phyloP scores from a whole-genome alignment of 75 land plant genomes.

The Sequoiadendron giganteum region DNA sequence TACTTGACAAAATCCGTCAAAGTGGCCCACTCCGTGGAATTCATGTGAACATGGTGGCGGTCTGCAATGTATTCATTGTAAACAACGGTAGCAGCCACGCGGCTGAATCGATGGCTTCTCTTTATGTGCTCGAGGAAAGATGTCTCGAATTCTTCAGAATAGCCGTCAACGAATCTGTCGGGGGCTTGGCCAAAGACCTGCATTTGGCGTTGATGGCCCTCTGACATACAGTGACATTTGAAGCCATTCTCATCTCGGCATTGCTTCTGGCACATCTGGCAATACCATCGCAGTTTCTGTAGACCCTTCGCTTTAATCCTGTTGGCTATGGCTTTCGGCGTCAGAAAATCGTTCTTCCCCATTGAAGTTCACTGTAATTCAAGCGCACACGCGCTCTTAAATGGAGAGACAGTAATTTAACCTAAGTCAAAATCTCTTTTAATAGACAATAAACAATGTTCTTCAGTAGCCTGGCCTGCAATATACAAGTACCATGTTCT shows the following conservation, averaged over 20 bases:
- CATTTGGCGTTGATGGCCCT: constrained; percentile 99
- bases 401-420: no score
- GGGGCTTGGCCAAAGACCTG: constrained; percentile 93
- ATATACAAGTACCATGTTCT: no score
- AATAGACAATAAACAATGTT: no score
- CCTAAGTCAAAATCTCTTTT: no score
- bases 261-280: constrained; percentile 99
- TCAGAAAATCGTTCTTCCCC: constrained; percentile 98
- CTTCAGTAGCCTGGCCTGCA: no score
- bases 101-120: constrained; percentile 81
- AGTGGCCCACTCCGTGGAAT: constrained; percentile 93
- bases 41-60: constrained; percentile 96
- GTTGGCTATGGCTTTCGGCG: constrained; percentile 98
- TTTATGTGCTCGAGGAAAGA: constrained; percentile 81
- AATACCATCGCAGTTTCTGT: constrained; percentile 99
- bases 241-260: constrained; percentile 99
- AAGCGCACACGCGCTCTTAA: no score
- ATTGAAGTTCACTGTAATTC: constrained; percentile 16
- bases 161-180: constrained; percentile 75
- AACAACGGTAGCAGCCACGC: constrained; percentile 94
- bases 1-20: constrained; percentile 94
- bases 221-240: constrained; percentile 98
- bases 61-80: constrained; percentile 94
- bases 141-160: constrained; percentile 87
- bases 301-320: constrained; percentile 96